Evolutionary conservation across 352 stramenopile species (phyloP).

Genomic region (Pythium phragmitis): DNA sequence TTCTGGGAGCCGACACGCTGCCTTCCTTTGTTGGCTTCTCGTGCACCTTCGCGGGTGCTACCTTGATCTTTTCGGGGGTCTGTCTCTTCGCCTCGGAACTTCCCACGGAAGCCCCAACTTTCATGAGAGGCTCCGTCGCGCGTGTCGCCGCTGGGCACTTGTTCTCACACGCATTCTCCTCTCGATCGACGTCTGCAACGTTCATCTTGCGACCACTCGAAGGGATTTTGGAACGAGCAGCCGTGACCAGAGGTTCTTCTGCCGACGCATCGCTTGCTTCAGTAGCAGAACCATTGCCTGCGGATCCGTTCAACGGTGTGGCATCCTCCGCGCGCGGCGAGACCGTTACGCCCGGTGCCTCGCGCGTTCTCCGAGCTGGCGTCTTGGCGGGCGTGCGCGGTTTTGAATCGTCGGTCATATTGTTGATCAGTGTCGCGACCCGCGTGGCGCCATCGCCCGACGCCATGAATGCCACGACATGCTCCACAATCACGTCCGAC

Average conservation of each 20-base stretch:
- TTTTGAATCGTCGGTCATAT: constrained; percentile 9
- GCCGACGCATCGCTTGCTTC: not conserved
- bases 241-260: not conserved
- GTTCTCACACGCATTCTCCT: not conserved
- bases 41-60: not conserved
- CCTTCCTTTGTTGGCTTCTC: not conserved
- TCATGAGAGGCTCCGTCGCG: not conserved
- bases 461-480: constrained; percentile 44
- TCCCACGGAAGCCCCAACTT: not conserved
- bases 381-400: constrained; percentile 8
- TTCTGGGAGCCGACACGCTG: not conserved
- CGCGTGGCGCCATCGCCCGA: constrained; percentile 37
- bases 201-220: constrained; percentile 7
- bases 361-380: constrained; percentile 9
- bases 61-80: not conserved
- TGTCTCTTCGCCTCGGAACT: not conserved
- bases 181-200: constrained; percentile 1
- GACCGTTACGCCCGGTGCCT: not conserved
- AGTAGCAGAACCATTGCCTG: not conserved
- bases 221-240: not conserved
- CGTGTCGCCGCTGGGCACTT: not conserved
- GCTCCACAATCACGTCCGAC: constrained; percentile 58
- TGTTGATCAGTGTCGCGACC: constrained; percentile 31
- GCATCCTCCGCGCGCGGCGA: constrained; percentile 3
- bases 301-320: constrained; percentile 1